Conservation (phyloP, 179 eudicot genomes). For the Heliamphora pulchella region DNA sequence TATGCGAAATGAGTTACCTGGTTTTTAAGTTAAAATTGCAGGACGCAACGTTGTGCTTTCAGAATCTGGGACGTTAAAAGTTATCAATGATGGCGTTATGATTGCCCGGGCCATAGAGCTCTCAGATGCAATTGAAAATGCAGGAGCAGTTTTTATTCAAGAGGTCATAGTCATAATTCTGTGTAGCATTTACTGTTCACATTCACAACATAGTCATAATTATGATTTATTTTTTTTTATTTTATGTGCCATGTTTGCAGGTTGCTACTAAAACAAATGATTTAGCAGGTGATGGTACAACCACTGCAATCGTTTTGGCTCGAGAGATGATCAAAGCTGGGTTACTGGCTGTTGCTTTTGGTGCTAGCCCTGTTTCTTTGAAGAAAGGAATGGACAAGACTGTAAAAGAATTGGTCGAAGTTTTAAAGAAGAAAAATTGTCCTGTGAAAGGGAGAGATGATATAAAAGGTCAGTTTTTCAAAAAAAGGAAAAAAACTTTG, state of each 20-base stretch:
- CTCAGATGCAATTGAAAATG: constrained; percentile 74
- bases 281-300: constrained; percentile 92
- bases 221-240: neutral
- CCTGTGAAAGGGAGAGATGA: constrained; percentile 59
- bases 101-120: constrained; percentile 86
- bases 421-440: constrained; percentile 52
- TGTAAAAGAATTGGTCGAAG: constrained; percentile 49
- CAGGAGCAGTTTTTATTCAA: constrained; percentile 69
- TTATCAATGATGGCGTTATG: constrained; percentile 88
- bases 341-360: constrained; percentile 54
- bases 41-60: constrained; percentile 90
- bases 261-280: constrained; percentile 88
- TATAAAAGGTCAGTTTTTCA: constrained; percentile 48
- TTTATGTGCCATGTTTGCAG: constrained; percentile 37
- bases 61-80: constrained; percentile 62
- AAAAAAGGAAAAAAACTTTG: no score
- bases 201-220: neutral
- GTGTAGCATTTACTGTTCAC: constrained; percentile 8
- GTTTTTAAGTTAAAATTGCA: constrained; percentile 25
- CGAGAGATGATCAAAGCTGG: constrained; percentile 80
- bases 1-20: neutral
- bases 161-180: constrained; percentile 43
- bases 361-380: constrained; percentile 71
- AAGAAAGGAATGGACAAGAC: constrained; percentile 87
- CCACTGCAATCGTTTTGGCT: constrained; percentile 86